Conservation (phyloP, 2,329 filamentous ascomycete species). For the Zasmidium angulare region DNA sequence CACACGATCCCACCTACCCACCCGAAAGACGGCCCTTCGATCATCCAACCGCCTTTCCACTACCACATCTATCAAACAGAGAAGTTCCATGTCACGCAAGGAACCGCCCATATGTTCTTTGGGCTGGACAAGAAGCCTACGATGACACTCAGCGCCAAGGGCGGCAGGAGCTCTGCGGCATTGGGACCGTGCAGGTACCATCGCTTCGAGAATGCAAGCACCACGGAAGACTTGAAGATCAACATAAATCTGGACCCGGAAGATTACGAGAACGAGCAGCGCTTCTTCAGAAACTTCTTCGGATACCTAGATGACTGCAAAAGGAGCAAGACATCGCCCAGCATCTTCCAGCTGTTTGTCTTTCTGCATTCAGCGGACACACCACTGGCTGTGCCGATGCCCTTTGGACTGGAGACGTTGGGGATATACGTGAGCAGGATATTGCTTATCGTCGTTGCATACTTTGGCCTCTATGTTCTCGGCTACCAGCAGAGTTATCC, state of each 20-base stretch:
- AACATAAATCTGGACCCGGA: conserved; percentile 23
- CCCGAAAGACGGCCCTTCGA: conserved; percentile 19
- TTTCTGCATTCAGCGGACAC: conserved; percentile 23
- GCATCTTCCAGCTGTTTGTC: conserved; percentile 24
- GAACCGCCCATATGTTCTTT: conserved; percentile 22
- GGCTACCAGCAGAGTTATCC: conserved; percentile 23
- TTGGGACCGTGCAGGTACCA: conserved; percentile 22
- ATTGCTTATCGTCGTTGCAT: conserved; percentile 20
- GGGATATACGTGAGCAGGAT: conserved; percentile 21
- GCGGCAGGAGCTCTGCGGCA: conserved; percentile 10
- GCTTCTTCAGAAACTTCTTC: conserved; percentile 26
- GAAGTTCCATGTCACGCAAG: conserved; percentile 19
- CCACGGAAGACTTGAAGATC: conserved; percentile 17
- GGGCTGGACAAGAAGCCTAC: conserved; percentile 18
- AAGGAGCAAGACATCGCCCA: conserved; percentile 13
- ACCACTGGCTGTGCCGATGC: conserved; percentile 23
- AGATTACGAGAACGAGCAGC: conserved; percentile 24
- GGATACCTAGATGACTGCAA: conserved; percentile 25
- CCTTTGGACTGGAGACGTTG: conserved; percentile 16
- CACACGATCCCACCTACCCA: conserved; percentile 22
- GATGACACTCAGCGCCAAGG: conserved; percentile 4
- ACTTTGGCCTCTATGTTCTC: conserved; percentile 17
- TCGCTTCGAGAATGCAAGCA: conserved; percentile 23
- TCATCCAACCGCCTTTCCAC: conserved; percentile 25
- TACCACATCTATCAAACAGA: conserved; percentile 27